Evolutionary conservation across 768 basidiomycete species (phyloP), one percentile per base, ranked within the genome.

Genomic region (Tulasnella calospora): DNA sequence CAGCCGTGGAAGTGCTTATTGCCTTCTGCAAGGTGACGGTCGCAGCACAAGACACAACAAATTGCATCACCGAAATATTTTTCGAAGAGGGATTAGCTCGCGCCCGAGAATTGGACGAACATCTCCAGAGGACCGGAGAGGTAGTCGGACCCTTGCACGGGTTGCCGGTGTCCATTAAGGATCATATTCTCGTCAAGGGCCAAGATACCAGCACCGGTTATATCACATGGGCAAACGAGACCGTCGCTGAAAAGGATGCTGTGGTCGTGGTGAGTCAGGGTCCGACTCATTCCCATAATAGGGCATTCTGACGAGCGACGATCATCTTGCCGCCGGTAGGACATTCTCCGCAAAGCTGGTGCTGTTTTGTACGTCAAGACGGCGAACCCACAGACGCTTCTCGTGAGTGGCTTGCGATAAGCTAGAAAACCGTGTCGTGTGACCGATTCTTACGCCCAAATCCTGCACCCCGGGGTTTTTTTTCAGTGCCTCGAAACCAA

Each of bases 401-500:
- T 88, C 61, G 88, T 87, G 79, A 83, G 87, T 82, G 55, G 72
- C 73, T 67, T 67, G 61, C 72, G 30, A 71, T 72, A 40, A 51
- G 57, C 15, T 13, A 67, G 76, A 21, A 70, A 27, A 9, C 46
- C 36, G 27, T 33, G 40, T 33, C 41, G 76, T 76, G 44, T 33
- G 84, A 84, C 74, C 80, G 17, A 30, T 67, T 67, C 61, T 67
- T 9, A 67, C 61, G 38, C 36, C 55, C 71, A 35, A 33, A 47
- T 73, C 27, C 51, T 30, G 69, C 73, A 74, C 47, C 76, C 55
- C 69, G 76, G 84, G 61, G 61, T 30, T 67, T 67, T 41, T 82
- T 19, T 61, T 38, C 78, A 89, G 88, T 85, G 88, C 4, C 82
- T 89, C 70, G 89, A 90, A 74, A 88, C 87, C 35, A 85, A 89